Conservation (phyloP, 2,329 filamentous ascomycete species). For the Chrysosporium keratinophilum region DNA sequence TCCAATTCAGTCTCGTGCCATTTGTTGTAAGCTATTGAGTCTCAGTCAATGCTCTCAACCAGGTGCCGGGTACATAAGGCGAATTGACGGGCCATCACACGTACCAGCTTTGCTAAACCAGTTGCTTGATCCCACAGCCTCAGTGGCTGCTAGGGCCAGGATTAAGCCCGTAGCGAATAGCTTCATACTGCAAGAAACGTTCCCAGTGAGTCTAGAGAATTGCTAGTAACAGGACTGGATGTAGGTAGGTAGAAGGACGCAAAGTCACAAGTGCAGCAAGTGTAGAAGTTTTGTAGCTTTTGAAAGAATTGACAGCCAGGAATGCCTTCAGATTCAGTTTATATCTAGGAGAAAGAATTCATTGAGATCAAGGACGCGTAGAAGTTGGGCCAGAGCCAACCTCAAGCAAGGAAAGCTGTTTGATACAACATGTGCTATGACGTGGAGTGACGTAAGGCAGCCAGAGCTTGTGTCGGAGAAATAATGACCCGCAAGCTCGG, state of each 20-base stretch:
- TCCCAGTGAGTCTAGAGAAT: not conserved
- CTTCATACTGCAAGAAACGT: slow-evolving; percentile 51
- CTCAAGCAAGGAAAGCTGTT: slow-evolving; percentile 5
- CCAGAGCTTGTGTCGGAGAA: not conserved
- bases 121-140: slow-evolving; percentile 59
- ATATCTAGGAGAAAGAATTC: not conserved
- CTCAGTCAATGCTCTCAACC: not conserved
- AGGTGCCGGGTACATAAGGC: not conserved
- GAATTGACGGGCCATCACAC: not conserved
- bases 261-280: not conserved
- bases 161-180: slow-evolving; percentile 60
- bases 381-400: slow-evolving; percentile 5
- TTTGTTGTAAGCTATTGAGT: slow-evolving; percentile 74
- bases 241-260: not conserved
- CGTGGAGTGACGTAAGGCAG: slow-evolving; percentile 14
- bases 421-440: slow-evolving; percentile 9
- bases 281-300: not conserved
- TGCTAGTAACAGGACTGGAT: not conserved
- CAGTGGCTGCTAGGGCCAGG: slow-evolving; percentile 57
- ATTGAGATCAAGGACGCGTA: slow-evolving; percentile 1
- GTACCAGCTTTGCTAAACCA: slow-evolving; percentile 83
- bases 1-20: slow-evolving; percentile 98
- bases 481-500: not conserved
- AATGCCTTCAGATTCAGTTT: not conserved
- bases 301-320: not conserved